phyloP scores from a whole-genome alignment of 2,329 filamentous ascomycete species.

The Ophiostoma himal-ulmi region DNA sequence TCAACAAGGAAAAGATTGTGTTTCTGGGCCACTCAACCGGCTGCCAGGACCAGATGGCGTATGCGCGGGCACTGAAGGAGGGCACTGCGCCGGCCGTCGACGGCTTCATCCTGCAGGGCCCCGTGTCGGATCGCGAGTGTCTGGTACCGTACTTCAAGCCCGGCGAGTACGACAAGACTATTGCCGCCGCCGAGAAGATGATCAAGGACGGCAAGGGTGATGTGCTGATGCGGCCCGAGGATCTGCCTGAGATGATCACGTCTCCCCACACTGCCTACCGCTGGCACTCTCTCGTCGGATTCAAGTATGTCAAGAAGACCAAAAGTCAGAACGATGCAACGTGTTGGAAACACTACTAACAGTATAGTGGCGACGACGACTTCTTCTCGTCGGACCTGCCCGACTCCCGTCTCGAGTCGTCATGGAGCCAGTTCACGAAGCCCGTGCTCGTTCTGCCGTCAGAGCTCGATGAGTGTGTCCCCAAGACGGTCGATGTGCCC shows the following conservation, averaged over 20 bases:
- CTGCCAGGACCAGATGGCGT: constrained; percentile 56
- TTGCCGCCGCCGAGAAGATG: constrained; percentile 49
- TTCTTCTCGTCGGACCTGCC: constrained; percentile 78
- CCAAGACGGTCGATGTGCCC: constrained; percentile 51
- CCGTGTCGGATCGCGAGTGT: constrained; percentile 70
- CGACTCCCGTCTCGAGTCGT: constrained; percentile 47
- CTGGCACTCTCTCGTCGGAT: constrained; percentile 45
- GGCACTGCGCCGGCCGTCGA: constrained; percentile 51
- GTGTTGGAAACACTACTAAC: not conserved
- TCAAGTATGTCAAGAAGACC: constrained; percentile 37
- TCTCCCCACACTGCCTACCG: constrained; percentile 49
- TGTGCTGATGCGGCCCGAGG: constrained; percentile 49
- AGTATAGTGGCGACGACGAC: constrained; percentile 67
- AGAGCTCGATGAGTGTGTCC: constrained; percentile 60
- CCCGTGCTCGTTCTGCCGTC: constrained; percentile 61
- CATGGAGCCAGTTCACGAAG: constrained; percentile 60
- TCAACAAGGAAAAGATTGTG: constrained; percentile 48
- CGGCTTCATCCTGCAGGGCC: constrained; percentile 73
- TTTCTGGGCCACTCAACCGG: constrained; percentile 56
- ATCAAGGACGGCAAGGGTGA: constrained; percentile 49
- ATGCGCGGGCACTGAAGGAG: constrained; percentile 41
- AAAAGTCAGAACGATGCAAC: not conserved
- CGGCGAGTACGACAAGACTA: constrained; percentile 39
- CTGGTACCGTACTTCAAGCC: constrained; percentile 42
- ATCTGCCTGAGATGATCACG: constrained; percentile 38